A percentile compares a stretch with the other conserved stretches of the same genome.
Conservation (phyloP, 768 basidiomycete genomes). For the Crucibulum laeve region DNA sequence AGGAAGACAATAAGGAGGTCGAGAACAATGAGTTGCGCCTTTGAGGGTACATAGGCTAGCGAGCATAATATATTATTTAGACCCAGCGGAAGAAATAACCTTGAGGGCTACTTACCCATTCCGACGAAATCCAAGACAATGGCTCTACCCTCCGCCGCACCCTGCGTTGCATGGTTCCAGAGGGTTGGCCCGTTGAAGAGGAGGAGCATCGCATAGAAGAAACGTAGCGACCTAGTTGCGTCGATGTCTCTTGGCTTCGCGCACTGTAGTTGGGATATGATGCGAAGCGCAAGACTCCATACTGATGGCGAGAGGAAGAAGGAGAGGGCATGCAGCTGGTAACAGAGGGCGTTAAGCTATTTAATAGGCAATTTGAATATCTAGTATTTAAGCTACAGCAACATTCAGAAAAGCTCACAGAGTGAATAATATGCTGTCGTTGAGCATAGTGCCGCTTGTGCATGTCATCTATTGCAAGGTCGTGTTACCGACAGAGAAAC, state of each 20-base stretch:
- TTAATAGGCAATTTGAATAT: conserved; percentile 10
- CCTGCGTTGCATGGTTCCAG: conserved; percentile 55
- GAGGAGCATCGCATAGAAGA: conserved; percentile 58
- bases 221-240: conserved; percentile 58
- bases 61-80: conserved; percentile 6
- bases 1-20: conserved; percentile 65
- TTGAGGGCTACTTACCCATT: conserved; percentile 46
- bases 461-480: conserved; percentile 46
- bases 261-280: conserved; percentile 61
- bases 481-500: no score
- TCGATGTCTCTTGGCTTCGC: conserved; percentile 66
- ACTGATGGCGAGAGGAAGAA: conserved; percentile 75
- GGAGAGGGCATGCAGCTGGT: conserved; percentile 70
- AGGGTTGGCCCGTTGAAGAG: conserved; percentile 55
- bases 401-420: conserved; percentile 40
- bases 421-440: conserved; percentile 65
- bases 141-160: conserved; percentile 51
- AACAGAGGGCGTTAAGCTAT: conserved; percentile 72
- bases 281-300: conserved; percentile 47
- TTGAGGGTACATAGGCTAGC: conserved; percentile 64
- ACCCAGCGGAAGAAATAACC: neutral
- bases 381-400: conserved; percentile 2
- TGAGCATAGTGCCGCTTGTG: conserved; percentile 60
- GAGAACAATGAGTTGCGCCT: conserved; percentile 56
- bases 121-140: conserved; percentile 79